Base-by-base conservation (phyloP, 148 eudicot species). In the Fallopia convolvulus region DNA sequence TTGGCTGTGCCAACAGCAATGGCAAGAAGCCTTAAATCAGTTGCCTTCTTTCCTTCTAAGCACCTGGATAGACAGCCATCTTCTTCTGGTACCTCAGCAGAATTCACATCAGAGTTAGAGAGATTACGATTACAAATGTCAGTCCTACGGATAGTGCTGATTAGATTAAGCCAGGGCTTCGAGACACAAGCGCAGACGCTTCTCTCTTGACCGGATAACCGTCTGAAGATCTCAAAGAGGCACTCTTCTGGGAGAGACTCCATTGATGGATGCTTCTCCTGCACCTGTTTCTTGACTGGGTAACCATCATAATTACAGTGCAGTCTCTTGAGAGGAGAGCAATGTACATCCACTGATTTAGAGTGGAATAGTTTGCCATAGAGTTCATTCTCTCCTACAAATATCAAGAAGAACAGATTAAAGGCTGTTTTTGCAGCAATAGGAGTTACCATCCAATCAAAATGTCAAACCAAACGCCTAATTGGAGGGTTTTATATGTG, bases 191-290 rank as follows among this genome's bases (percentile, higher is more conserved):
- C 98, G 11, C 89, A 81, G 33, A 84, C 79, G 79, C 93, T 89
- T 78, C 94, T 89, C 79, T 85, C 90, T 76, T 80, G 84, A 30
- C 89, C 89, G 20, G 92, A 83, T 79, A 93, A 73, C 42, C 86
- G 94, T 78, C 90, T 87, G 80, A 95, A 84, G 83, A 95, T 90
- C 89, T 95, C 99, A 46, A 86, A 91, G 53, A 95, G 86, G 87
- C 97, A 91, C 80, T 93, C 97, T 14, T 95, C 90, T 0, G 99
- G 99, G 80, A 95, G 98, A 74, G 77, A 75, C 18, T 90, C 88
- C 48, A 92, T 85, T 50, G 92, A 83, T 76, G 90, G 82, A 49
- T 75, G 75, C 68, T 75, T 80, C 46, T 81, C 83, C 70, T 79
- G 84, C 78, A 82, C 85, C 36, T 75, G 39, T 46, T 68, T 48